Evolutionary conservation across 805 yeast genomes (phyloP).

Genomic region (Pichia occidentalis): DNA sequence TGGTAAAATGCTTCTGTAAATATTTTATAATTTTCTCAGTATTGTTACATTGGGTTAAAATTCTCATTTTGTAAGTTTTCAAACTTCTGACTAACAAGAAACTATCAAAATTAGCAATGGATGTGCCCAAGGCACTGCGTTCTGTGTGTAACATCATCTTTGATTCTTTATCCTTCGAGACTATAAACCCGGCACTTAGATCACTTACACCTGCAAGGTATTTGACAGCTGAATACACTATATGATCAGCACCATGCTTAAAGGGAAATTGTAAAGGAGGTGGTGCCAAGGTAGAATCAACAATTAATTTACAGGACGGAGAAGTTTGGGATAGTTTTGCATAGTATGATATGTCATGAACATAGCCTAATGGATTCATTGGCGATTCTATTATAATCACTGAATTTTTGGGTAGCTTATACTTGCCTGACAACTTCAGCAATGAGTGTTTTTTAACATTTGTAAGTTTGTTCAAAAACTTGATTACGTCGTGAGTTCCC

Average conservation of each 20-base stretch:
- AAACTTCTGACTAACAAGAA: conserved; percentile 42
- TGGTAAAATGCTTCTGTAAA: conserved; percentile 29
- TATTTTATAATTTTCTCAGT: conserved; percentile 38
- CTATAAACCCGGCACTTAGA: conserved; percentile 45
- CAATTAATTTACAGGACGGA: conserved; percentile 36
- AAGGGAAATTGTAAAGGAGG: conserved; percentile 51
- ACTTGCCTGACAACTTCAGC: conserved; percentile 29
- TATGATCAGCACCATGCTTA: conserved; percentile 44
- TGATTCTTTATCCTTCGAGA: conserved; percentile 32
- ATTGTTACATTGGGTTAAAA: conserved; percentile 39
- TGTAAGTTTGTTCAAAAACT: conserved; percentile 37
- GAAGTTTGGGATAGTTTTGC: conserved; percentile 38
- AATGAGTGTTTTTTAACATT: conserved; percentile 34
- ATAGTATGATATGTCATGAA: conserved; percentile 36
- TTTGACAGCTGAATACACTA: conserved; percentile 51
- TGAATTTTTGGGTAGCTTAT: conserved; percentile 34
- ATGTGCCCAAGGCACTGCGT: conserved; percentile 42
- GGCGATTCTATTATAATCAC: conserved; percentile 48
- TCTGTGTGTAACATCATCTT: conserved; percentile 33
- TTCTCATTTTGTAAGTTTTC: conserved; percentile 45
- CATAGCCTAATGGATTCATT: conserved; percentile 45
- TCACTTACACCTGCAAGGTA: conserved; percentile 52
- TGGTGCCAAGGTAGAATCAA: conserved; percentile 52
- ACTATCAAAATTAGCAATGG: conserved; percentile 45
- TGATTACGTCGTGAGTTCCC: conserved; percentile 45